A percentile compares a stretch with the other conserved stretches of the same genome.
Evolutionary conservation across 2,329 filamentous ascomycete genomes (phyloP).

Genomic region (Cercospora zeae-maydis): DNA sequence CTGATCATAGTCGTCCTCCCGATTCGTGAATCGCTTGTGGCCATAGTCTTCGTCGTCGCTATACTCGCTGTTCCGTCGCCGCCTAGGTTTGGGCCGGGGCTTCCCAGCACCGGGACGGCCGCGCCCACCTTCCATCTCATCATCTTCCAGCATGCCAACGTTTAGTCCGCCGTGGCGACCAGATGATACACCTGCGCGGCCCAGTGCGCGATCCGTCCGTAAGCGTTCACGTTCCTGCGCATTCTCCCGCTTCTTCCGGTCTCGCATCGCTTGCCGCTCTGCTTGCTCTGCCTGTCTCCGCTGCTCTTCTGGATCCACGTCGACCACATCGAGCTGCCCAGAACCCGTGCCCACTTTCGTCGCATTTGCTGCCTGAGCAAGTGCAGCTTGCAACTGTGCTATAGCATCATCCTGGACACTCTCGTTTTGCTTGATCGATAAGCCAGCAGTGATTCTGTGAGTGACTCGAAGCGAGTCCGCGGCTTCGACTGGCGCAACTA

Average conservation of each 20-base stretch:
- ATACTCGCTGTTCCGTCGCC: constrained; percentile 43
- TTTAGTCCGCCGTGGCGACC: constrained; percentile 56
- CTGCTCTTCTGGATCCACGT: constrained; percentile 70
- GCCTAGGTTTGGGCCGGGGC: constrained; percentile 37
- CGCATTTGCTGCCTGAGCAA: constrained; percentile 61
- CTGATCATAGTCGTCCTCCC: constrained; percentile 72
- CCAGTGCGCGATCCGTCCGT: constrained; percentile 49
- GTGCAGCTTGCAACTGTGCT: constrained; percentile 62
- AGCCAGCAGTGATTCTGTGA: constrained; percentile 71
- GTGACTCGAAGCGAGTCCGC: constrained; percentile 68
- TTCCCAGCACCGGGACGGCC: constrained; percentile 27
- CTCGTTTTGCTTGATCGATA: constrained; percentile 64
- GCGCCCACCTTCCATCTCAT: constrained; percentile 40
- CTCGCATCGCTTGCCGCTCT: constrained; percentile 68
- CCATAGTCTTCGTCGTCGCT: constrained; percentile 79
- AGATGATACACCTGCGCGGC: constrained; percentile 47
- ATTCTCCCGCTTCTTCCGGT: constrained; percentile 59
- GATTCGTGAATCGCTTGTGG: constrained; percentile 54
- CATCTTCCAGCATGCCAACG: constrained; percentile 66
- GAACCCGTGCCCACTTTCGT: constrained; percentile 49
- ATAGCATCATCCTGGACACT: constrained; percentile 68
- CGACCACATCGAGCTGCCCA: constrained; percentile 65
- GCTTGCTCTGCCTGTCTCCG: constrained; percentile 69
- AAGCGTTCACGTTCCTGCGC: constrained; percentile 63
- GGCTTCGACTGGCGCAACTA: constrained; percentile 66